Base-by-base conservation (phyloP, 208 protist species). In the Lotmaria passim region DNA sequence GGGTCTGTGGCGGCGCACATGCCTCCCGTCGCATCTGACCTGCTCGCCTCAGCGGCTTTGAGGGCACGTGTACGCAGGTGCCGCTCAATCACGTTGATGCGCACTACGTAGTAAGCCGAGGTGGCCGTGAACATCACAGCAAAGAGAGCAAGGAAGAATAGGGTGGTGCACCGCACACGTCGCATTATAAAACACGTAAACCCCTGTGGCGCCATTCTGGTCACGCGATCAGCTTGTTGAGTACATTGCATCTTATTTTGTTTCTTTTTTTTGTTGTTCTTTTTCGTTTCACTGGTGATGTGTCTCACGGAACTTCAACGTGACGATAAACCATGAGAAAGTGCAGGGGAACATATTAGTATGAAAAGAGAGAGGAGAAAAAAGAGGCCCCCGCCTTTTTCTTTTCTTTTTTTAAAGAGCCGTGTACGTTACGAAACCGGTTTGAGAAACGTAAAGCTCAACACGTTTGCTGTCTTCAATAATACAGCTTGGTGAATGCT, bases 91-190 rank as follows among this genome's bases (percentile, higher is more conserved):
- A 60, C 39, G 63, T 50, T 66, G 47, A 77, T 67, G 63, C 57
- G 71, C 46, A 77, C 56, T 14, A 59, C 63, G 48, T 77, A 77
- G 57, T 77, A 77, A 2, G 66, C n/a, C 10, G 62, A 69, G 1
- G 71, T 58, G 7, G 33, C 31, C 8, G 38, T 50, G 48, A 60
- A 77, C 7, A 77, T n/a, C 3, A 14, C 39, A 0, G 41, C 17
- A 34, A 77, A 17, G 1, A 77, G 47, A 0, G 39, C 39, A 12
- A 77, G 4, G 33, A 67, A 77, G 11, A 70, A 33, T 5, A 77
- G 19, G 21, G 41, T 47, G 0, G 71, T 43, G 47, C 55, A 60
- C 14, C 15, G 36, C 36, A 65, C 8, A 21, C 71, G 71, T 19
- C 71, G 61, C 53, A 77, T 14, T 14, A 77, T 17, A 24, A 66